phyloP scores from a whole-genome alignment of 2,329 filamentous ascomycete species.

The Pestalotiopsis sp. region DNA sequence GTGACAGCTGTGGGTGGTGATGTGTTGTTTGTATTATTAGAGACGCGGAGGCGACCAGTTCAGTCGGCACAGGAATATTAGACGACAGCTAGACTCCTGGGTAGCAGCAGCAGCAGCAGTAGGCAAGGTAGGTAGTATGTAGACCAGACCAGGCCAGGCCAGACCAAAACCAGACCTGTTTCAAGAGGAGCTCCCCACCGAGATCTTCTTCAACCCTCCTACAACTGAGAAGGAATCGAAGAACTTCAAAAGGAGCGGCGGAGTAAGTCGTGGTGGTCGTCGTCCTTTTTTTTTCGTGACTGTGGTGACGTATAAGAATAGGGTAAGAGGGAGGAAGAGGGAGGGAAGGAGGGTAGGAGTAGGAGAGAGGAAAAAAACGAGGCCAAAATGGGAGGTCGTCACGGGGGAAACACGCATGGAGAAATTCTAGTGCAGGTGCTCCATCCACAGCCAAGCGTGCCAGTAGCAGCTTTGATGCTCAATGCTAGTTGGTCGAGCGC shows the following conservation, averaged over 20 bases:
- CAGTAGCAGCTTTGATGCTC: neutral
- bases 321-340: slow-evolving; percentile 16
- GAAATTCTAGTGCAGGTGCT: slow-evolving; percentile 9
- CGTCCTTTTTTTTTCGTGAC: slow-evolving; percentile 11
- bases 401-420: slow-evolving; percentile 6
- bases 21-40: neutral
- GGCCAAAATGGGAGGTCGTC: neutral
- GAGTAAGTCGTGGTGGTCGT: slow-evolving; percentile 45
- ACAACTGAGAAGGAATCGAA: slow-evolving; percentile 23
- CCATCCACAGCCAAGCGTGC: neutral
- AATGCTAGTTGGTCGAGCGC: neutral
- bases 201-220: slow-evolving; percentile 23
- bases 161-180: slow-evolving; percentile 18
- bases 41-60: neutral
- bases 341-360: slow-evolving; percentile 18
- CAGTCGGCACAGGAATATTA: neutral
- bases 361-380: neutral
- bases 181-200: slow-evolving; percentile 26
- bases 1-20: slow-evolving; percentile 15
- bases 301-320: slow-evolving; percentile 11
- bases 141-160: slow-evolving; percentile 12
- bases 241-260: slow-evolving; percentile 44
- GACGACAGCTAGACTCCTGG: too few relatives aligned
- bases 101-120: too few relatives aligned
- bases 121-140: neutral